These are phyloP conservation scores for Trematosphaeria pertusa DNA, from an alignment of 2,329 filamentous ascomycete genomes.

Conservation along the genomic window DNA sequence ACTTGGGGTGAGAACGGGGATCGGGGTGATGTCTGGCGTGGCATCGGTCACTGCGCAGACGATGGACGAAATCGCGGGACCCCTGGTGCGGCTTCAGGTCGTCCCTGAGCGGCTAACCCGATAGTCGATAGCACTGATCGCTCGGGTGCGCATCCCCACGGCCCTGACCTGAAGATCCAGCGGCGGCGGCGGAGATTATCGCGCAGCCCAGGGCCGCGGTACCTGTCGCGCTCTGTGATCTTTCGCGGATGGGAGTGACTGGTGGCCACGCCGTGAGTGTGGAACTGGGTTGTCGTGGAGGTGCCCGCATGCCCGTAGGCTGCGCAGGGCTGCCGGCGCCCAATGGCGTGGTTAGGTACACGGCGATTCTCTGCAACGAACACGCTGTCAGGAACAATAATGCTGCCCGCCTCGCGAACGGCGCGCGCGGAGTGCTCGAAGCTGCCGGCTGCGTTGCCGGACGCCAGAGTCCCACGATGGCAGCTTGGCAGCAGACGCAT, in stretches of 20 bases:
- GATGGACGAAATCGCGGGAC: constrained; percentile 12
- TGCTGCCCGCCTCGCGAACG: too few species aligned
- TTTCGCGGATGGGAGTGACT: not conserved
- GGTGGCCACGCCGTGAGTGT: not conserved
- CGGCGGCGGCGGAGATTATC: constrained; percentile 18
- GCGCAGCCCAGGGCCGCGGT: not conserved
- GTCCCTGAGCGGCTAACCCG: constrained; percentile 34
- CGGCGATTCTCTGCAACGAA: too few species aligned
- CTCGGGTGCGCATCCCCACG: constrained; percentile 25
- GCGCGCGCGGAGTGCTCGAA: too few species aligned
- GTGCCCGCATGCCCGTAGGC: too few species aligned
- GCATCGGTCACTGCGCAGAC: constrained; percentile 22
- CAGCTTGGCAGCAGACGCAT: too few species aligned
- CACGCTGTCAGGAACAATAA: too few species aligned
- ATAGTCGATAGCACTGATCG: constrained; percentile 30
- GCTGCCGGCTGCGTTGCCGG: too few species aligned
- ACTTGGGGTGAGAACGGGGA: constrained; percentile 10
- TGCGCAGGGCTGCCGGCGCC: too few species aligned
- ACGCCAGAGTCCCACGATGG: too few species aligned
- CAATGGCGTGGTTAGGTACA: too few species aligned
- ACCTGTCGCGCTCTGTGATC: not conserved
- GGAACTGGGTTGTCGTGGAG: not conserved
- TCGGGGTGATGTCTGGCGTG: constrained; percentile 10
- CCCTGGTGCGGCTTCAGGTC: constrained; percentile 25
- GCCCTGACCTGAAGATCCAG: constrained; percentile 28